A percentile compares a stretch with the other conserved stretches of the same genome.
These are phyloP conservation scores for Blastobotrys muscicola DNA, from an alignment of 805 yeast genomes.

Conservation along the genomic window DNA sequence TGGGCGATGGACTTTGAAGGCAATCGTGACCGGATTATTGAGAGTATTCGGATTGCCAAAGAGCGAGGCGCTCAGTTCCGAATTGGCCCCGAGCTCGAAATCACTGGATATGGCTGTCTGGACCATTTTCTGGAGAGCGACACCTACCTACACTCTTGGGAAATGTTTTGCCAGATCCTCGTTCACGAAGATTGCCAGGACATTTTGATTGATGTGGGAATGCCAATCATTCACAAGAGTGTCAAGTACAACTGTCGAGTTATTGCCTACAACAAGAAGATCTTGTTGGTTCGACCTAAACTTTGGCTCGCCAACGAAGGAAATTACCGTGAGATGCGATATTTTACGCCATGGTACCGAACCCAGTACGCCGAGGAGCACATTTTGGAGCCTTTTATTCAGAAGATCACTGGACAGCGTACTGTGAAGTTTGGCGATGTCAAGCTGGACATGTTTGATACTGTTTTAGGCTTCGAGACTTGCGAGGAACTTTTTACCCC, in stretches of 20 bases:
- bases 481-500: slow-evolving; percentile 98
- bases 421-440: slow-evolving; percentile 85
- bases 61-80: slow-evolving; percentile 64
- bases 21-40: slow-evolving; percentile 80
- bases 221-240: slow-evolving; percentile 84
- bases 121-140: slow-evolving; percentile 94
- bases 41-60: slow-evolving; percentile 73
- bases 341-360: slow-evolving; percentile 89
- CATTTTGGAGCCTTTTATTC: slow-evolving; percentile 61
- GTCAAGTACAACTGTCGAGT: slow-evolving; percentile 89
- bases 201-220: slow-evolving; percentile 81
- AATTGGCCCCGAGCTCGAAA: slow-evolving; percentile 95
- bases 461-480: slow-evolving; percentile 93
- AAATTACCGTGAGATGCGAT: slow-evolving; percentile 95
- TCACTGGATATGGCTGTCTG: slow-evolving; percentile 64
- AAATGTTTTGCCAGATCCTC: slow-evolving; percentile 74
- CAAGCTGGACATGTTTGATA: slow-evolving; percentile 70
- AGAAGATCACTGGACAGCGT: slow-evolving; percentile 54
- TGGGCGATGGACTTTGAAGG: slow-evolving; percentile 99
- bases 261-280: slow-evolving; percentile 66
- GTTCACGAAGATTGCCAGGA: slow-evolving; percentile 59
- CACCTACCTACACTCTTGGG: slow-evolving; percentile 86
- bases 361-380: slow-evolving; percentile 66
- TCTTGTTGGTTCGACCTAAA: slow-evolving; percentile 85
- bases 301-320: slow-evolving; percentile 94